phyloP scores from a whole-genome alignment of 148 eudicot species.

The Camellia granthamiana region DNA sequence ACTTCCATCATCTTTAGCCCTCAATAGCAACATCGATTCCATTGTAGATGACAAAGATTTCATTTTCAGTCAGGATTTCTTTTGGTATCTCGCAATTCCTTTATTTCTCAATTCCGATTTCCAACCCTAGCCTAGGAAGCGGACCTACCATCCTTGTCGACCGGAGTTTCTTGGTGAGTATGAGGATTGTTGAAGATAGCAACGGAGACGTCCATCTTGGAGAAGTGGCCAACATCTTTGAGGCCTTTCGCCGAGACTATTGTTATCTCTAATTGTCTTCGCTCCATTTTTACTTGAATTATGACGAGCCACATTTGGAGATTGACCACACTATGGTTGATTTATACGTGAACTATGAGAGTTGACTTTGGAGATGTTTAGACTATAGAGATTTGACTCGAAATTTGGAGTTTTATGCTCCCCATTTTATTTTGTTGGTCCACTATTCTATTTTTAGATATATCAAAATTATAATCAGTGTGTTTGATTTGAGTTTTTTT shows the following conservation, averaged over 20 bases:
- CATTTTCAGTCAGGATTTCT: conserved; percentile 70
- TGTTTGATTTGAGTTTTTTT: too few species aligned
- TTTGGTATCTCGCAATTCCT: too few species aligned
- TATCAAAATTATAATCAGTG: too few species aligned
- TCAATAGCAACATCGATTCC: conserved; percentile 20
- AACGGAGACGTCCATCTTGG: conserved; percentile 46
- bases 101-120: background rate
- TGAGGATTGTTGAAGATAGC: conserved; percentile 33
- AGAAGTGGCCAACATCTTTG: conserved; percentile 45
- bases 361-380: too few species aligned
- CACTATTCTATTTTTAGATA: too few species aligned
- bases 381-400: too few species aligned
- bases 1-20: conserved; percentile 19
- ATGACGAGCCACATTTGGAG: too few species aligned
- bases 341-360: too few species aligned
- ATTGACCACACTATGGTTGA: too few species aligned
- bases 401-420: too few species aligned
- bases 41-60: conserved; percentile 48
- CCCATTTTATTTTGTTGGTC: too few species aligned
- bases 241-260: conserved; percentile 46
- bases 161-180: conserved; percentile 35
- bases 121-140: background rate
- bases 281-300: background rate
- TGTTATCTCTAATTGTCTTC: conserved; percentile 28
- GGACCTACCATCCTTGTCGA: conserved; percentile 46